Evolutionary conservation across 208 protist species (phyloP).

Genomic region (Balamuthia mandrillaris): DNA sequence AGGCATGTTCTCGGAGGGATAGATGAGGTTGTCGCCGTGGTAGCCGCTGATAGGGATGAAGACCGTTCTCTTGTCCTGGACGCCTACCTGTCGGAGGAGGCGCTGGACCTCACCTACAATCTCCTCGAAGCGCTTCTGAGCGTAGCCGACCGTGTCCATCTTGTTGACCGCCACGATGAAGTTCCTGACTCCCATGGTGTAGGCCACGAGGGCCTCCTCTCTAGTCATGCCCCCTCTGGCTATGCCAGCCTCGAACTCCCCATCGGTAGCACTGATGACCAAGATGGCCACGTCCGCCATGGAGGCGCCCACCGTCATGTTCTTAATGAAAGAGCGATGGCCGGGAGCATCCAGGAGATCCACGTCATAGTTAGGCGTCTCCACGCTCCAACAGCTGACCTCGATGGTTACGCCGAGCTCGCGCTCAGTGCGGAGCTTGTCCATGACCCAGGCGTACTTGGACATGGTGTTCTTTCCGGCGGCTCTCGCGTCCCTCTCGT

Average conservation of each 20-base stretch:
- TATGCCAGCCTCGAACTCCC: conserved; percentile 79
- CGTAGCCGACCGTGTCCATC: conserved; percentile 88
- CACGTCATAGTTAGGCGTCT: conserved; percentile 95
- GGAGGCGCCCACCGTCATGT: conserved; percentile 96
- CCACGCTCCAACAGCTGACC: conserved; percentile 94
- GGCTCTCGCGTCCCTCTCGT: conserved; percentile 76
- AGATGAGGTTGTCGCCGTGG: conserved; percentile 90
- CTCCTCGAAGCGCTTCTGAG: conserved; percentile 73
- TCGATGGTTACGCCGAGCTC: conserved; percentile 99
- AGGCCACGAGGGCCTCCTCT: conserved; percentile 80
- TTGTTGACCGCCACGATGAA: conserved; percentile 85
- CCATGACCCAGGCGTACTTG: conserved; percentile 96
- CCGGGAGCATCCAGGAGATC: conserved; percentile 99
- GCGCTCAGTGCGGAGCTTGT: conserved; percentile 98
- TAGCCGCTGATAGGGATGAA: conserved; percentile 93
- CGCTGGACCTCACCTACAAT: conserved; percentile 45
- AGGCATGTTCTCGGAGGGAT: conserved; percentile 77
- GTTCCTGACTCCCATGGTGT: conserved; percentile 81
- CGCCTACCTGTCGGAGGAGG: conserved; percentile 79
- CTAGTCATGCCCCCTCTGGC: conserved; percentile 76
- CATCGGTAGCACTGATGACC: conserved; percentile 72
- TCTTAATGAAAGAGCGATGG: conserved; percentile 99
- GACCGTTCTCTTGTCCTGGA: conserved; percentile 83
- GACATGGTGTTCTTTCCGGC: conserved; percentile 86
- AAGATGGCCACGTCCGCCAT: conserved; percentile 84